Evolutionary conservation across 768 basidiomycete species (phyloP).

Genomic region (Boletus huronensis): DNA sequence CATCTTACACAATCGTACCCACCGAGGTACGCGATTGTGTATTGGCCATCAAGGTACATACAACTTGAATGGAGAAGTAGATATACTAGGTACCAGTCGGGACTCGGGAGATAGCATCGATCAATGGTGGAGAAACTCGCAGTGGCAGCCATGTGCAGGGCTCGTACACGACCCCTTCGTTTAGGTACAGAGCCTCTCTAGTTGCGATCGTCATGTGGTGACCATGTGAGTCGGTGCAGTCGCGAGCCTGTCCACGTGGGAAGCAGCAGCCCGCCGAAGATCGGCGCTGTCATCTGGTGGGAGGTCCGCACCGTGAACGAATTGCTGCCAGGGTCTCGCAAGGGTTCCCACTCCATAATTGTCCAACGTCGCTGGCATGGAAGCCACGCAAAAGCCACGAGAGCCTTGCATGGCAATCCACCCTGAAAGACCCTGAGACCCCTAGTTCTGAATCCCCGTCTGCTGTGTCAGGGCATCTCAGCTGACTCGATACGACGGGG

Average conservation of each 20-base stretch:
- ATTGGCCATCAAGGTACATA: neutral
- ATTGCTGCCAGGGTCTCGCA: conserved; percentile 3
- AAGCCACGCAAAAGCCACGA: conserved; percentile 20
- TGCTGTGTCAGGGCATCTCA: neutral
- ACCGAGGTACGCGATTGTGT: conserved; percentile 4
- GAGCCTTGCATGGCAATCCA: conserved; percentile 6
- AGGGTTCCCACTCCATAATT: conserved; percentile 6
- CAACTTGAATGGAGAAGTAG: neutral
- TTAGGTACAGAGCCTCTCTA: neutral
- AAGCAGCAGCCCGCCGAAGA: neutral
- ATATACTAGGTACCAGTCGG: neutral
- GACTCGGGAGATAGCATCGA: neutral
- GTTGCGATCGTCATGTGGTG: neutral
- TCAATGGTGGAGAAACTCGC: neutral
- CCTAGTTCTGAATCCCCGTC: neutral
- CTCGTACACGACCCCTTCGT: neutral
- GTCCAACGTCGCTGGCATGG: conserved; percentile 15
- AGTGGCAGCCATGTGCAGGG: neutral
- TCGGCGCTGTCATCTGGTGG: neutral
- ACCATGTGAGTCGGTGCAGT: conserved; percentile 1
- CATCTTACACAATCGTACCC: neutral
- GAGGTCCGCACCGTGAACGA: neutral
- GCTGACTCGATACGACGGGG: neutral
- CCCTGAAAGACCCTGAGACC: conserved; percentile 7
- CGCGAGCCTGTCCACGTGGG: conserved; percentile 4